Evolutionary conservation across 148 eudicot genomes (phyloP).

Genomic region (Persicaria maculosa): DNA sequence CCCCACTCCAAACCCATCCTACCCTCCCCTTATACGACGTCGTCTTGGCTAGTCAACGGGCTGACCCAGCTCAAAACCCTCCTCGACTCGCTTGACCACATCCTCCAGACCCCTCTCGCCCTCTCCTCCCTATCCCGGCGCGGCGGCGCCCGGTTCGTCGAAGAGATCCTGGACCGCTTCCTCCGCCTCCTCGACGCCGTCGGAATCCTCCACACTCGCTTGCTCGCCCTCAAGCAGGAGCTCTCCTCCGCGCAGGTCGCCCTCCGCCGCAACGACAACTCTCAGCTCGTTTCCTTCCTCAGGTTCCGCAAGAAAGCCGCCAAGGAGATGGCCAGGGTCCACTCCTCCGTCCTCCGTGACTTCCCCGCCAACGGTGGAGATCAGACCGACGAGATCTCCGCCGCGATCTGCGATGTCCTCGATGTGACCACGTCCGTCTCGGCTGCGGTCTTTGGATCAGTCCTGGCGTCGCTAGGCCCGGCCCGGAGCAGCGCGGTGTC

Average conservation of each 20-base stretch:
- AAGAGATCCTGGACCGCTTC: slow-evolving; percentile 63
- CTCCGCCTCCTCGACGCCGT: slow-evolving; percentile 55
- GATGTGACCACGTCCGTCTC: slow-evolving; percentile 45
- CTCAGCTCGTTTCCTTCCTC: slow-evolving; percentile 25
- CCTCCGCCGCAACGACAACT: slow-evolving; percentile 16
- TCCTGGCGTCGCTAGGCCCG: slow-evolving; percentile 27
- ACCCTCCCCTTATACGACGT: slow-evolving; percentile 15
- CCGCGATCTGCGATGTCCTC: slow-evolving; percentile 35
- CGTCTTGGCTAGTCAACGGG: slow-evolving; percentile 34
- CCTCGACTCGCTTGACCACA: slow-evolving; percentile 61
- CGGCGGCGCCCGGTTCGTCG: slow-evolving; percentile 21
- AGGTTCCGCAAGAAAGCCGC: slow-evolving; percentile 47
- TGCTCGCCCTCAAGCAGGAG: slow-evolving; percentile 48
- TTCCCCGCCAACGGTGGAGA: background rate
- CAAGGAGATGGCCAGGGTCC: slow-evolving; percentile 39
- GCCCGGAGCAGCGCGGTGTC: slow-evolving; percentile 14
- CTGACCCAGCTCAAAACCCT: slow-evolving; percentile 37
- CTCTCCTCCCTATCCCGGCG: slow-evolving; percentile 11
- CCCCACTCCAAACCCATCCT: background rate
- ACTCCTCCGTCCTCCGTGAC: slow-evolving; percentile 19
- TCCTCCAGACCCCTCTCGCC: slow-evolving; percentile 55
- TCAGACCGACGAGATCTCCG: slow-evolving; percentile 25
- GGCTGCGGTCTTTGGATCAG: slow-evolving; percentile 34
- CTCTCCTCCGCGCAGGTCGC: slow-evolving; percentile 57
- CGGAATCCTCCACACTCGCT: slow-evolving; percentile 44